phyloP scores from a whole-genome alignment of 805 yeast genomes.

The Kazachstania viticola region DNA sequence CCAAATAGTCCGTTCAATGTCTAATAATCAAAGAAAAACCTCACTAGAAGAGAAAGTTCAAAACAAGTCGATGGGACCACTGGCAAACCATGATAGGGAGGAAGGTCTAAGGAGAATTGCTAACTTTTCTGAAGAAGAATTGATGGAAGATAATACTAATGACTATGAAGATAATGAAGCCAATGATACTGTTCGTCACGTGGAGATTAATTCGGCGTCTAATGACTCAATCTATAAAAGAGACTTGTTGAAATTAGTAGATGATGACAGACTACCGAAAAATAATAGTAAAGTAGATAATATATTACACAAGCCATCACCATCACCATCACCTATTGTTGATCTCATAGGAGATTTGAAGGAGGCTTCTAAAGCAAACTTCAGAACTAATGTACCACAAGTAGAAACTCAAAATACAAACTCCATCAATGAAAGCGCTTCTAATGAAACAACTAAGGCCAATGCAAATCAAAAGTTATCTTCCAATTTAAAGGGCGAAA shows the following conservation, averaged over 20 bases:
- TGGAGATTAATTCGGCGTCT: neutral
- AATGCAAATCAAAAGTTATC: too few relatives aligned
- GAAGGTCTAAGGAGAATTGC: conserved; percentile 10
- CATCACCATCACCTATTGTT: too few relatives aligned
- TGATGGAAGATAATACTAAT: neutral
- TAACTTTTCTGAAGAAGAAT: conserved; percentile 6
- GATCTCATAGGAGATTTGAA: too few relatives aligned
- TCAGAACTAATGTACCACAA: too few relatives aligned
- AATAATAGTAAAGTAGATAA: neutral
- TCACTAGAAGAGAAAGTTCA: conserved; percentile 16
- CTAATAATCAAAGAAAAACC: conserved; percentile 12
- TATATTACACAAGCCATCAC: too few relatives aligned
- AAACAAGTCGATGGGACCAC: conserved; percentile 8
- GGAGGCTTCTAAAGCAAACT: too few relatives aligned
- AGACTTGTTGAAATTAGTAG: conserved; percentile 5
- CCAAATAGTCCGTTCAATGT: too few relatives aligned
- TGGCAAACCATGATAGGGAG: conserved; percentile 7
- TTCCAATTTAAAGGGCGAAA: too few relatives aligned
- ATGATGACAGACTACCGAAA: neutral
- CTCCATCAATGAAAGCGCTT: too few relatives aligned
- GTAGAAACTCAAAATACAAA: too few relatives aligned
- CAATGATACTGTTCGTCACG: conserved; percentile 5
- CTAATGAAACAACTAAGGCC: too few relatives aligned
- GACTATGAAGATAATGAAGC: conserved; percentile 1
- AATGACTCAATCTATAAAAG: conserved; percentile 3